Evolutionary conservation across 2,329 filamentous ascomycete species (phyloP).

Genomic region (Fusarium penzigii): DNA sequence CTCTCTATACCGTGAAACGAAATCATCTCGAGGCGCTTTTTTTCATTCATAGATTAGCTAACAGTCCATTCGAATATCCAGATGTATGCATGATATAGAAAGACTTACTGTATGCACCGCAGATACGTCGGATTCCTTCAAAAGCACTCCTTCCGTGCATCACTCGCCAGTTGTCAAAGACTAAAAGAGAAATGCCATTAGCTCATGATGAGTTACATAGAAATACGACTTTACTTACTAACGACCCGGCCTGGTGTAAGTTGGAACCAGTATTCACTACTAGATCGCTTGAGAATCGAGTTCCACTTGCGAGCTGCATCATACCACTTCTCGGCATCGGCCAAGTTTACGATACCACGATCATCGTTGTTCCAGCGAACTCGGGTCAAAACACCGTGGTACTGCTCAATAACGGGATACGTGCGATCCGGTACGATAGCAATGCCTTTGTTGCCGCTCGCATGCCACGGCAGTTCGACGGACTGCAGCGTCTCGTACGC

Average conservation of each 20-base stretch:
- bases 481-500: constrained; percentile 60
- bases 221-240: constrained; percentile 52
- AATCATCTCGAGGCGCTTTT: constrained; percentile 78
- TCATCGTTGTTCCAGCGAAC: constrained; percentile 96
- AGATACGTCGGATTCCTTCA: constrained; percentile 81
- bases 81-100: neutral
- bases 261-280: constrained; percentile 78
- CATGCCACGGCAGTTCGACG: constrained; percentile 71
- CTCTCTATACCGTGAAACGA: constrained; percentile 72
- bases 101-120: constrained; percentile 82
- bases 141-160: constrained; percentile 85
- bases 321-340: constrained; percentile 67
- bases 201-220: neutral
- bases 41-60: constrained; percentile 4
- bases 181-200: constrained; percentile 41
- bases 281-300: constrained; percentile 62
- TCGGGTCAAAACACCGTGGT: constrained; percentile 49
- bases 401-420: constrained; percentile 72
- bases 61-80: neutral
- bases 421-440: constrained; percentile 71
- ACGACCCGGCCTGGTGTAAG: constrained; percentile 76
- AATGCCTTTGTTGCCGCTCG: constrained; percentile 85
- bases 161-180: constrained; percentile 97
- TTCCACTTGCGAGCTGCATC: constrained; percentile 75
- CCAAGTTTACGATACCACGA: constrained; percentile 60